phyloP scores from a whole-genome alignment of 306 rosid genomes.

The Castanospermum australe region DNA sequence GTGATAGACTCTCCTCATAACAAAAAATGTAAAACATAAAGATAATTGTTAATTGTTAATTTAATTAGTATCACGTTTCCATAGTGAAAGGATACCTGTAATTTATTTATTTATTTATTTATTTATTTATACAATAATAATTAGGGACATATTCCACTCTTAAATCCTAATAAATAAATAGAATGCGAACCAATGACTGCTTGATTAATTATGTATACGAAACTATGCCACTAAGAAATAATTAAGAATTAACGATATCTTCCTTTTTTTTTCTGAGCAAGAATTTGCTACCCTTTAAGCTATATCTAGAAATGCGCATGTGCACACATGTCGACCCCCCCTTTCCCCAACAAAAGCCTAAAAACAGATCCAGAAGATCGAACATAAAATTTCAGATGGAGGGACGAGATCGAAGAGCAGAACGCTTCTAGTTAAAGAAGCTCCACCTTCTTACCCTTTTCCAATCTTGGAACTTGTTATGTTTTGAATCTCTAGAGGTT shows the following conservation, averaged over 20 bases:
- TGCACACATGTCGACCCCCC: not conserved
- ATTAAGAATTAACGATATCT: not conserved
- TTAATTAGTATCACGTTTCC: not conserved
- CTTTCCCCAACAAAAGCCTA: not conserved
- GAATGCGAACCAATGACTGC: not conserved
- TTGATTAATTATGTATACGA: not conserved
- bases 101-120: too few species aligned
- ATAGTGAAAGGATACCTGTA: not conserved
- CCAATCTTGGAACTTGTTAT: slow-evolving; percentile 16
- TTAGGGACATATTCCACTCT: not conserved
- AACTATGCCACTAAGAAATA: not conserved
- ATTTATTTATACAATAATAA: too few species aligned
- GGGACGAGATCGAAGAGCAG: not conserved
- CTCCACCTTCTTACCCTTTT: not conserved
- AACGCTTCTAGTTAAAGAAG: not conserved
- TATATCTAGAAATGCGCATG: not conserved
- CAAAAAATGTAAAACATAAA: not conserved
- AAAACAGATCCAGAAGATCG: not conserved
- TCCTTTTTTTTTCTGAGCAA: too few species aligned
- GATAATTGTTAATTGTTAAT: not conserved
- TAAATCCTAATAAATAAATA: not conserved
- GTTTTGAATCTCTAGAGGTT: not conserved
- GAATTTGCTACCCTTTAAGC: not conserved
- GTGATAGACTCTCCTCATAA: too few species aligned
- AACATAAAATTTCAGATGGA: not conserved